Percentiles rank a stretch among this genome's conserved stretches.
Conservation (phyloP, 2,329 filamentous ascomycete species). For the Dactylellina haptotyla region DNA sequence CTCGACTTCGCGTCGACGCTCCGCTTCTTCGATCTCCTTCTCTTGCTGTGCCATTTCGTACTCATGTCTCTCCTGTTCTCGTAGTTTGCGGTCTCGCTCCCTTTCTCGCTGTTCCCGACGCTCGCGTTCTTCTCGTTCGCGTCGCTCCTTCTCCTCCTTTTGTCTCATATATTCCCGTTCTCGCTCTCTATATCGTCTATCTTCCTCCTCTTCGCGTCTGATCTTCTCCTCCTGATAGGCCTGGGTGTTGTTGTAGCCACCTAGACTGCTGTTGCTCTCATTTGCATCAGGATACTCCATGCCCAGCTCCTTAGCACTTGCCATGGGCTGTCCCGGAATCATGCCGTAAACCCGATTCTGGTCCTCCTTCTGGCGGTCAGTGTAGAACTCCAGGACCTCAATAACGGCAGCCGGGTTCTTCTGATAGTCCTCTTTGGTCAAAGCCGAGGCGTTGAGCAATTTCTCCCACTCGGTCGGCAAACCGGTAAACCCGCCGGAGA, state of each 20-base stretch:
- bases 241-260: constrained; percentile 31
- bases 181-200: constrained; percentile 39
- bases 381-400: constrained; percentile 76
- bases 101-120: constrained; percentile 59
- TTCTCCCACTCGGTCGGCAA: constrained; percentile 97
- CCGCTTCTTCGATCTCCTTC: constrained; percentile 58
- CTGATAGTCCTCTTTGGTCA: constrained; percentile 98
- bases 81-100: constrained; percentile 59
- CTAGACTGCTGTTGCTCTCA: constrained; percentile 17
- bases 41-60: constrained; percentile 62
- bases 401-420: constrained; percentile 86
- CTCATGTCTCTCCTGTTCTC: constrained; percentile 51
- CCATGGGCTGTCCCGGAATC: constrained; percentile 71
- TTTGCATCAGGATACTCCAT: constrained; percentile 28
- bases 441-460: constrained; percentile 91
- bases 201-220: constrained; percentile 36
- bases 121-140: constrained; percentile 36
- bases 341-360: constrained; percentile 71
- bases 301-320: constrained; percentile 63
- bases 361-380: constrained; percentile 73
- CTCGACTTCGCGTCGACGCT: constrained; percentile 65
- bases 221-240: constrained; percentile 61
- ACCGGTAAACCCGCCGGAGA: constrained; percentile 93
- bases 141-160: constrained; percentile 54
- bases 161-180: constrained; percentile 57